Percentiles rank a stretch among this genome's conserved stretches.
These are phyloP conservation scores for Phyllosticta paracitricarpa DNA, from an alignment of 2,329 filamentous ascomycete species.

Conservation along the genomic window DNA sequence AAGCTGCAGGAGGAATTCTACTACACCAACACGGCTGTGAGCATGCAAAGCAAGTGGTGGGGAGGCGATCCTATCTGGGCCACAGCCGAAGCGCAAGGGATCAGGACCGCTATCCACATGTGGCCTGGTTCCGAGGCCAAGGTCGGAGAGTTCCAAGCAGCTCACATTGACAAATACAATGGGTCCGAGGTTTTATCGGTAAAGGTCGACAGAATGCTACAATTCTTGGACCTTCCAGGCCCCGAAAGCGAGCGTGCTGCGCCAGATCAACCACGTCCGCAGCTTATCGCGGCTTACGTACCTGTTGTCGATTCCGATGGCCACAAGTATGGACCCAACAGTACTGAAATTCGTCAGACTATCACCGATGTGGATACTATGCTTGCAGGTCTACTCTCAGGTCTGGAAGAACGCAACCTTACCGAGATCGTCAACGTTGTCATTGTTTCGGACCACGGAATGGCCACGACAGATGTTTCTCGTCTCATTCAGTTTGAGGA, in stretches of 20 bases:
- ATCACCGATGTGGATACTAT: slow-evolving; percentile 75
- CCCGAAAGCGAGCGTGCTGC: slow-evolving; percentile 46
- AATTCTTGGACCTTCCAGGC: slow-evolving; percentile 76
- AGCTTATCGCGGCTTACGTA: slow-evolving; percentile 89
- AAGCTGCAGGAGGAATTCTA: slow-evolving; percentile 68
- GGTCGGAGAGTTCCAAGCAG: slow-evolving; percentile 63
- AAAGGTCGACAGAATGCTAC: slow-evolving; percentile 72
- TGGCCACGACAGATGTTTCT: slow-evolving; percentile 80
- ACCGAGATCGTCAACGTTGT: slow-evolving; percentile 87
- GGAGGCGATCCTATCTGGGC: slow-evolving; percentile 88
- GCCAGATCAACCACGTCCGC: slow-evolving; percentile 54
- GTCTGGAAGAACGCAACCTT: slow-evolving; percentile 71
- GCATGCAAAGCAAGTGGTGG: slow-evolving; percentile 89
- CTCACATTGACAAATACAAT: slow-evolving; percentile 77
- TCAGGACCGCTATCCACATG: slow-evolving; percentile 85
- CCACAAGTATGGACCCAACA: slow-evolving; percentile 85
- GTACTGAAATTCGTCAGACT: slow-evolving; percentile 73
- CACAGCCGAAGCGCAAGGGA: slow-evolving; percentile 73
- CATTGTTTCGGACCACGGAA: slow-evolving; percentile 95
- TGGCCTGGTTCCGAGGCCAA: slow-evolving; percentile 95
- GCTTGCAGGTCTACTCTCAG: slow-evolving; percentile 65
- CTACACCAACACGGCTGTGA: slow-evolving; percentile 67
- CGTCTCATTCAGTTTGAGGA: slow-evolving; percentile 86
- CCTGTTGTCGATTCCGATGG: slow-evolving; percentile 84
- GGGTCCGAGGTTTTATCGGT: slow-evolving; percentile 60